Conservation (phyloP, 2,329 filamentous ascomycete genomes). For the Penicillium sp. region DNA sequence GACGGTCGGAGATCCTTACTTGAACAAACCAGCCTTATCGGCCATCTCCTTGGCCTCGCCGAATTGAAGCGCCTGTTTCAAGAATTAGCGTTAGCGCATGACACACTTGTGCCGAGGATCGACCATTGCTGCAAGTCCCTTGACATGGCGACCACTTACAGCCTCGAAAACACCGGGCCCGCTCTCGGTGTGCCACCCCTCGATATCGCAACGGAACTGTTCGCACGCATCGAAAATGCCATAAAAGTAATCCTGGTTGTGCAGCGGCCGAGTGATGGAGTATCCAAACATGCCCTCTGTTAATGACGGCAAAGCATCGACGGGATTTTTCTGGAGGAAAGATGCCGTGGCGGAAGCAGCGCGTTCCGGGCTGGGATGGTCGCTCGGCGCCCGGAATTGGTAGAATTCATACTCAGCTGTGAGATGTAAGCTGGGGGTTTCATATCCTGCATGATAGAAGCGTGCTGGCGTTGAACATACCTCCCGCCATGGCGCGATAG, state of each 20-base stretch:
- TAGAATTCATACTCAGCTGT: conserved; percentile 94
- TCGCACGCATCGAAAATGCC: conserved; percentile 79
- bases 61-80: conserved; percentile 71
- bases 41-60: conserved; percentile 87
- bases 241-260: conserved; percentile 93
- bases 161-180: conserved; percentile 95
- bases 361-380: conserved; percentile 52
- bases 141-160: conserved; percentile 45
- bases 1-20: conserved; percentile 49
- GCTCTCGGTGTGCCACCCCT: conserved; percentile 95
- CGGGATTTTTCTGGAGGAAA: conserved; percentile 73
- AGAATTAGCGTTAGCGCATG: not conserved
- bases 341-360: conserved; percentile 70
- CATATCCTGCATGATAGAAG: too few relatives aligned
- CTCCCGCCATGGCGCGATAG: conserved; percentile 86
- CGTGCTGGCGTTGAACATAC: conserved; percentile 52
- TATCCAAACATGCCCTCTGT: conserved; percentile 98
- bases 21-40: conserved; percentile 89
- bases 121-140: not conserved
- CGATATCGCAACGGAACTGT: conserved; percentile 76
- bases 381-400: conserved; percentile 73
- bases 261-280: conserved; percentile 79
- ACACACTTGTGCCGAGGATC: not conserved
- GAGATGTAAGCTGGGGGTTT: conserved; percentile 8
- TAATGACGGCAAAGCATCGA: conserved; percentile 71